phyloP scores from a whole-genome alignment of 1,284 basidiomycete genomes.

The Cystobasidium sp. region DNA sequence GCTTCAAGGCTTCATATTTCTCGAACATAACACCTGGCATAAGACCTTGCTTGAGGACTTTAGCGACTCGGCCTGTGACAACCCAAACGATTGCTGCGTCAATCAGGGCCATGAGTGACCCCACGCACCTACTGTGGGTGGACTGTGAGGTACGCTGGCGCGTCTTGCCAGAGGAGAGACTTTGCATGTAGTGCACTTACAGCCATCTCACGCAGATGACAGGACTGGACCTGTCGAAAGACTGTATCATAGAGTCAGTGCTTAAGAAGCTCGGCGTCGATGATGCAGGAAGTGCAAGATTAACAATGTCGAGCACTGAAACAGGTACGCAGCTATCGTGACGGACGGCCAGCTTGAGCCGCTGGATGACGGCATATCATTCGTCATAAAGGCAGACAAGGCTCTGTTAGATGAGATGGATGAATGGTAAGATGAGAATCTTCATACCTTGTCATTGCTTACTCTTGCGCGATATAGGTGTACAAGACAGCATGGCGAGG shows the following conservation, averaged over 20 bases:
- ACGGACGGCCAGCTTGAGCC: conserved; percentile 61
- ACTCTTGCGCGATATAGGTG: conserved; percentile 46
- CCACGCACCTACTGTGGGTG: conserved; percentile 42
- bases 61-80: too few species aligned
- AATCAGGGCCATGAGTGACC: neutral
- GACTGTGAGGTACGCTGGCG: conserved; percentile 49
- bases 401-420: conserved; percentile 58
- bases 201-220: conserved; percentile 57
- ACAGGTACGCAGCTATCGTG: conserved; percentile 57
- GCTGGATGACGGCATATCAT: conserved; percentile 62
- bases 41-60: too few species aligned
- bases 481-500: conserved; percentile 51
- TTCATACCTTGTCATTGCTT: neutral
- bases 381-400: conserved; percentile 61
- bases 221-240: conserved; percentile 58
- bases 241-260: conserved; percentile 62
- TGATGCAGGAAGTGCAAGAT: neutral
- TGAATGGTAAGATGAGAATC: conserved; percentile 46
- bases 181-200: neutral
- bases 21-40: too few species aligned
- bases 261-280: conserved; percentile 54
- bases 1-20: too few species aligned
- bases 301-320: neutral
- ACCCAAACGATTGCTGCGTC: too few species aligned
- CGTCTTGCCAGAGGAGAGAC: neutral